These are phyloP conservation scores for Phlyctochytrium planicorne DNA, from an alignment of 192 early-diverging fungal genomes.

Conservation along the genomic window DNA sequence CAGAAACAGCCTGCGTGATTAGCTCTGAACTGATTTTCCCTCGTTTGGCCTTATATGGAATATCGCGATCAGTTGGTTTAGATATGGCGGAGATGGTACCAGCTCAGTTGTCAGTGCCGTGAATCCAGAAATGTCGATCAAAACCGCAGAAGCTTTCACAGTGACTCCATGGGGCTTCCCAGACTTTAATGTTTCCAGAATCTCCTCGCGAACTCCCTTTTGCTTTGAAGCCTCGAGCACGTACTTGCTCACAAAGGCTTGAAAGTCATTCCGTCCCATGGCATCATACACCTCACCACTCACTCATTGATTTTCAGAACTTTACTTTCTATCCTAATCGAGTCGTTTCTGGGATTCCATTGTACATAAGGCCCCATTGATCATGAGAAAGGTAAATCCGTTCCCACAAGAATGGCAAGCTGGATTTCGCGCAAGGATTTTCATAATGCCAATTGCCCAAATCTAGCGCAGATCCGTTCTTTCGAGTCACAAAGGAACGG, in stretches of 20 bases:
- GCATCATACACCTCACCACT: no score
- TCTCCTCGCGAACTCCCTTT: slow-evolving; percentile 15
- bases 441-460: no score
- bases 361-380: no score
- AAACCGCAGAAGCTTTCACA: slow-evolving; percentile 16
- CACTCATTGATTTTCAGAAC: no score
- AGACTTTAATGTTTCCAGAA: slow-evolving; percentile 15
- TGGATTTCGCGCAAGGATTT: no score
- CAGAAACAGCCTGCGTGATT: slow-evolving; percentile 28
- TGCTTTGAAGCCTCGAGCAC: slow-evolving; percentile 20
- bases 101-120: slow-evolving; percentile 11
- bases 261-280: no score
- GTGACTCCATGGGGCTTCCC: slow-evolving; percentile 19
- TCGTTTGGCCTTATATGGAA: slow-evolving; percentile 30
- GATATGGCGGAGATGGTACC: not conserved
- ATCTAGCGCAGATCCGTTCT: no score
- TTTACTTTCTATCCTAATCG: no score
- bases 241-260: slow-evolving; percentile 21
- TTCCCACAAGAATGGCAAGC: no score
- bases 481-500: no score
- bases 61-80: not conserved
- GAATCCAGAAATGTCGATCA: slow-evolving; percentile 35
- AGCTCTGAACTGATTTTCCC: slow-evolving; percentile 21
- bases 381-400: no score
- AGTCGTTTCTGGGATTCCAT: no score